Evolutionary conservation across 2,329 filamentous ascomycete species (phyloP), one percentile per base, ranked within the genome.

Genomic region (Hymenoscyphus repandus): DNA sequence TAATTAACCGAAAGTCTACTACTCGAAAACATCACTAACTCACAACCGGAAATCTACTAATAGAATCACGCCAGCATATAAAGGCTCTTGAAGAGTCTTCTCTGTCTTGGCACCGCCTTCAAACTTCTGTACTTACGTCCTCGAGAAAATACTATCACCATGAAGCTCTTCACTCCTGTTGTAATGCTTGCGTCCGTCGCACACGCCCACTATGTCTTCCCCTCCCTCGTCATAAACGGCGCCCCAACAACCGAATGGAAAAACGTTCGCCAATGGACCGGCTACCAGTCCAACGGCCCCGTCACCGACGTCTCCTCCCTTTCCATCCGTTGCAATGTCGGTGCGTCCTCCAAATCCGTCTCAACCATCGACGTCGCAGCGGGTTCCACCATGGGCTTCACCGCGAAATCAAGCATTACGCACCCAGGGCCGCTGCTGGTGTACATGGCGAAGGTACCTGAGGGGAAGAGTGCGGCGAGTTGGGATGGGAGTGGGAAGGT

Each of bases 341-440:
- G 69, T 1, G 41, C 42, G 5, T 52, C 41, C 0, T 53, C 59
- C 17, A 52, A 36, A 13, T 49, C 48, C 27, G 58, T 62, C 5
- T 31, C 54, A 3, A 61, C 60, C 1, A 64, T 63, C 12, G 60
- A 64, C 3, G 65, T 67, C 12, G 61, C 63, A 22, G 63, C 61
- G 41, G 72, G 71, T 15, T 67, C 71, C 60, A 70, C 72, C 5
- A 69, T 75, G 58, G 63, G 66, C 1, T 74, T 77, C 53, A 72
- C 72, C 50, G 70, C 74, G 3, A 76, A 75, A 38, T 69, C 58
- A 9, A 53, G 56, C 11, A 61, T 66, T 6, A 66, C 66, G 42
- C 68, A 69, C 44, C 57, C 67, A 17, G 68, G 68, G 2, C 63
- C 66, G n/a, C 47, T 66, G 11, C 63, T 60, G 0, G 62, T 68